phyloP scores from a whole-genome alignment of 495 filamentous ascomycete species.

The Chaetomidium leptoderma region DNA sequence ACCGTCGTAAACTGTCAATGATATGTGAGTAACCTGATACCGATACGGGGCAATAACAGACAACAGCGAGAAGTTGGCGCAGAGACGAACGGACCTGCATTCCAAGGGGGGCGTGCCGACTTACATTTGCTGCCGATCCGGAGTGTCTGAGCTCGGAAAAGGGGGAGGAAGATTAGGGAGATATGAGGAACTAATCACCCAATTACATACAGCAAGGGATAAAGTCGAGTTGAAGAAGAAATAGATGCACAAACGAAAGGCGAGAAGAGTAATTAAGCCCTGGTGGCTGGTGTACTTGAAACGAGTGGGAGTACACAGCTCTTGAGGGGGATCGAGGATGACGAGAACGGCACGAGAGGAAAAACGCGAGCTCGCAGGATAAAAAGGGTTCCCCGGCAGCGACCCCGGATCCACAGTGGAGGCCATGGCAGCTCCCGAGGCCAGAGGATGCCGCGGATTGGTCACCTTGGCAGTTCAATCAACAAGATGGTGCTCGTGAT shows the following conservation, averaged over 20 bases:
- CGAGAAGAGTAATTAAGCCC: conserved; percentile 13
- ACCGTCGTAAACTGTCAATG: not conserved
- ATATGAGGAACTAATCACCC: conserved; percentile 9
- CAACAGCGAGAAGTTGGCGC: conserved; percentile 2
- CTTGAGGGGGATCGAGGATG: conserved; percentile 13
- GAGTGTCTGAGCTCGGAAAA: conserved; percentile 6
- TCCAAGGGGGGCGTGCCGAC: conserved; percentile 6
- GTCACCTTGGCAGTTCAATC: conserved; percentile 11
- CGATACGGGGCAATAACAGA: not conserved
- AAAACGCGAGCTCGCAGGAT: conserved; percentile 19
- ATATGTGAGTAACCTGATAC: conserved; percentile 9
- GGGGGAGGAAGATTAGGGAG: conserved; percentile 4
- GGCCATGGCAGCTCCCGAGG: conserved; percentile 25
- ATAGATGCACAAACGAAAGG: conserved; percentile 20
- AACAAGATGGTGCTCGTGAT: conserved; percentile 10
- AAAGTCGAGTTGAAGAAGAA: conserved; percentile 1
- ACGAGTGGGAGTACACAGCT: conserved; percentile 30
- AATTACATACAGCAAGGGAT: conserved; percentile 3
- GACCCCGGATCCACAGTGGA: conserved; percentile 14
- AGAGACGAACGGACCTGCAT: conserved; percentile 6
- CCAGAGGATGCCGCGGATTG: conserved; percentile 10
- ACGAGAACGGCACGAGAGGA: conserved; percentile 14
- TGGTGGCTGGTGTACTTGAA: conserved; percentile 16
- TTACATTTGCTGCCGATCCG: conserved; percentile 6
- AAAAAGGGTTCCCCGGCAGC: conserved; percentile 17